Evolutionary conservation across 2,329 filamentous ascomycete species (phyloP), one percentile per base, ranked within the genome.

Genomic region (Alternaria brassicae): DNA sequence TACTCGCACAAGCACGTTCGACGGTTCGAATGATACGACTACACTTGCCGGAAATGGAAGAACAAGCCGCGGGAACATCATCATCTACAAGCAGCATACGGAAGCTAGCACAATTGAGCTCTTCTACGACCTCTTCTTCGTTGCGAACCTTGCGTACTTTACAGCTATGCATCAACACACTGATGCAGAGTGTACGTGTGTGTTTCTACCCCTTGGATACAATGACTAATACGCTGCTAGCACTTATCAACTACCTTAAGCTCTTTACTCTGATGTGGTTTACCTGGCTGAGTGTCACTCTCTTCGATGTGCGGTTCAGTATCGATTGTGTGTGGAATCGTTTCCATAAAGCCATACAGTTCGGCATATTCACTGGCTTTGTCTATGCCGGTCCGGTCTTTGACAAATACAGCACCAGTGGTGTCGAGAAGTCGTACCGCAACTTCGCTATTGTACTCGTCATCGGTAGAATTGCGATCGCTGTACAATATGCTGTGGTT

Each of bases 271-370:
- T 90, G 10, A 77, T 89, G 13, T 90, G 88, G 88, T 86, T 88
- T 58, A 89, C 85, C 15, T 90, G 88, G 88, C 81, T 89, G 15
- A 79, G 86, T 52, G 84, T 86, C 15, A 83, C 84, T 10, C 76
- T 90, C 1, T 89, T 87, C 69, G 88, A 90, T 72, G 84, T 89
- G 34, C 85, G 88, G 1, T 90, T 88, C 69, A 83, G 86, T 1
- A 82, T 85, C 23, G 88, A 90, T 71, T 88, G 85, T 42, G 79
- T 89, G 27, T 88, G 89, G 68, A 85, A 88, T 60, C 83, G 88
- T 21, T 63, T 82, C n/a, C 84, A 83, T 64, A 85, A 88, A 70
- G 85, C 83, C 2, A 66, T 86, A 2, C 86, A 90, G 59, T 83
- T 90, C 6, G 87, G 84, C 25, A 83, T 87, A 36, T 87, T 90